A percentile compares a stretch with the other conserved stretches of the same genome.
These are phyloP conservation scores for Chlamydomonas sphaeroides DNA, from an alignment of 139 green algal species.

Conservation along the genomic window DNA sequence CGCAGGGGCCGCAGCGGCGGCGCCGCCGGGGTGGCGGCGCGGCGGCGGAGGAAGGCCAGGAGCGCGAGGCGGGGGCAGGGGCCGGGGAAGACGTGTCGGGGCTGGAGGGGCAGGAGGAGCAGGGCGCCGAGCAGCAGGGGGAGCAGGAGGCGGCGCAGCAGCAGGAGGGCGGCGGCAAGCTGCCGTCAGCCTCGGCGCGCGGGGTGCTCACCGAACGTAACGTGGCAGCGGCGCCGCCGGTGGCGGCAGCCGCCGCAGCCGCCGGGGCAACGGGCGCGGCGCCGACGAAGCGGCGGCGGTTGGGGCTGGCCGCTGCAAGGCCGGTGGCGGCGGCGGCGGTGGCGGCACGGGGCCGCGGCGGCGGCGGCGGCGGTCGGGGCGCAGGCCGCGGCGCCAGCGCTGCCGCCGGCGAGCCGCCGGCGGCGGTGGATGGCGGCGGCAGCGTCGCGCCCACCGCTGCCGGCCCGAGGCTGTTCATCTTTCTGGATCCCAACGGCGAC, in stretches of 20 bases:
- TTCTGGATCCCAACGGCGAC: constrained; percentile 18
- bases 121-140: too few species aligned
- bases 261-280: not conserved
- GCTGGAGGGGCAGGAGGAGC: too few species aligned
- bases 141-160: too few species aligned
- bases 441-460: not conserved
- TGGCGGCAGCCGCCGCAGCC: too few species aligned
- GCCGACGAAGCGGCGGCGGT: not conserved
- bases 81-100: too few species aligned
- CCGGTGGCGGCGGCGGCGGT: not conserved
- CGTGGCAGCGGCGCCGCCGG: too few species aligned
- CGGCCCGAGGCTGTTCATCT: constrained; percentile 24
- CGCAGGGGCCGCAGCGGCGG: not conserved
- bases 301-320: not conserved
- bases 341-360: not conserved
- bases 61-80: too few species aligned
- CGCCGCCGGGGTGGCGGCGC: not conserved
- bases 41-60: too few species aligned
- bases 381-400: not conserved
- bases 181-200: too few species aligned
- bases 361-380: not conserved
- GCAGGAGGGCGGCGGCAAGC: too few species aligned
- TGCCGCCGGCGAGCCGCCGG: not conserved
- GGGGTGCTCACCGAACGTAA: too few species aligned
- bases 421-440: not conserved